These are phyloP conservation scores for Thelephora terrestris DNA, from an alignment of 1,284 basidiomycete genomes.

Conservation along the genomic window DNA sequence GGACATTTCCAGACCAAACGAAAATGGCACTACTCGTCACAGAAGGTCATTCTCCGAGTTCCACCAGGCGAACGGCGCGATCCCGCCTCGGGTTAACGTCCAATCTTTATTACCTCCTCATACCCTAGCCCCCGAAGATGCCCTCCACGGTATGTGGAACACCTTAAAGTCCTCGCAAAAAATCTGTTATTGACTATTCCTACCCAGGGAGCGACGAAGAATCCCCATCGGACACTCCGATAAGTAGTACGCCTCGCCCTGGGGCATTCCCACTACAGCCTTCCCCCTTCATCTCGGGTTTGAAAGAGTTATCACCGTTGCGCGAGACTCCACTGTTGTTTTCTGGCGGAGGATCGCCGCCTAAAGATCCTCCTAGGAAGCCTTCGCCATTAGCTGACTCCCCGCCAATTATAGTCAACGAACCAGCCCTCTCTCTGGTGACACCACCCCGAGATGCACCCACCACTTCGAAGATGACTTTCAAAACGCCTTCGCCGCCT, in stretches of 20 bases:
- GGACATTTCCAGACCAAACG: slow-evolving; percentile 8
- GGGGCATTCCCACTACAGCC: slow-evolving; percentile 16
- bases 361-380: neutral
- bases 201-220: slow-evolving; percentile 31
- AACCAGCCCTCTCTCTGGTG: slow-evolving; percentile 16
- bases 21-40: slow-evolving; percentile 17
- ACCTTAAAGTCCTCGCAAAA: no score
- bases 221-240: slow-evolving; percentile 13
- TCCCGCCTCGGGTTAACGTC: slow-evolving; percentile 17
- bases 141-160: slow-evolving; percentile 15
- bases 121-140: neutral
- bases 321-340: slow-evolving; percentile 2
- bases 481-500: slow-evolving; percentile 54
- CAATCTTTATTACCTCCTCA: slow-evolving; percentile 3
- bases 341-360: neutral
- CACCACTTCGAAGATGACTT: slow-evolving; percentile 33
- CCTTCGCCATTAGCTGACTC: slow-evolving; percentile 22
- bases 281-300: neutral
- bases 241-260: slow-evolving; percentile 27
- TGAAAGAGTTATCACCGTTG: slow-evolving; percentile 16
- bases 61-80: slow-evolving; percentile 17
- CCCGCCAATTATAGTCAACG: slow-evolving; percentile 8
- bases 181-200: neutral
- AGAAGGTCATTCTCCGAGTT: slow-evolving; percentile 22
- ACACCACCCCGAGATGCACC: slow-evolving; percentile 45